Evolutionary conservation across 495 filamentous ascomycete species (phyloP).

Genomic region (Neurospora africana): DNA sequence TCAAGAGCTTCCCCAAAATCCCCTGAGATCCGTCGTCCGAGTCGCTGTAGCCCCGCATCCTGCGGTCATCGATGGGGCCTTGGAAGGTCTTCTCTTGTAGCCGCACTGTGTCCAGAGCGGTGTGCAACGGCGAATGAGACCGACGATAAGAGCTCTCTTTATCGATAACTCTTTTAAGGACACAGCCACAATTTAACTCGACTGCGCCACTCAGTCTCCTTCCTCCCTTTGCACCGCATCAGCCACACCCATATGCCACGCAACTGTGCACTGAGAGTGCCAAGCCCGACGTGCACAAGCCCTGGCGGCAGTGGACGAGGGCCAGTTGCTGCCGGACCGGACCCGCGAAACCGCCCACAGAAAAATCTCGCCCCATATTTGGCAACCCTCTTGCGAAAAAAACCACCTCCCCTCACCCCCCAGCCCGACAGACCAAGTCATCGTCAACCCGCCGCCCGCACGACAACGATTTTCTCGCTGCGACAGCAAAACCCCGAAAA

Average conservation of each 20-base stretch:
- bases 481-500: conserved; percentile 4
- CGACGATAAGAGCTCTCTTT: not conserved
- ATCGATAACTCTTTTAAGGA: not conserved
- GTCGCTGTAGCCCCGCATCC: not conserved
- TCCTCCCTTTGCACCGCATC: not conserved
- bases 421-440: not conserved
- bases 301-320: not conserved
- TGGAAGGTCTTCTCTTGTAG: not conserved
- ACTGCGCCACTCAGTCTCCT: not conserved
- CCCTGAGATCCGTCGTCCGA: not conserved
- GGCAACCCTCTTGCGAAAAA: conserved; percentile 8
- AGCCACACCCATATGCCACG: not conserved
- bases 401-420: conserved; percentile 4
- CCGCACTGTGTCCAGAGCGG: not conserved
- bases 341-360: conserved; percentile 19
- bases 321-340: not conserved
- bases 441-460: conserved; percentile 7
- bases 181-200: not conserved
- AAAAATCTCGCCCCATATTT: conserved; percentile 22
- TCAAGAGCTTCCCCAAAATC: not conserved
- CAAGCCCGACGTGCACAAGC: not conserved
- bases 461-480: conserved; percentile 4
- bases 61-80: not conserved
- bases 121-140: not conserved
- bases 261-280: not conserved